Conservation (phyloP, 139 green algal genomes). For the Volvox reticuliferus region DNA sequence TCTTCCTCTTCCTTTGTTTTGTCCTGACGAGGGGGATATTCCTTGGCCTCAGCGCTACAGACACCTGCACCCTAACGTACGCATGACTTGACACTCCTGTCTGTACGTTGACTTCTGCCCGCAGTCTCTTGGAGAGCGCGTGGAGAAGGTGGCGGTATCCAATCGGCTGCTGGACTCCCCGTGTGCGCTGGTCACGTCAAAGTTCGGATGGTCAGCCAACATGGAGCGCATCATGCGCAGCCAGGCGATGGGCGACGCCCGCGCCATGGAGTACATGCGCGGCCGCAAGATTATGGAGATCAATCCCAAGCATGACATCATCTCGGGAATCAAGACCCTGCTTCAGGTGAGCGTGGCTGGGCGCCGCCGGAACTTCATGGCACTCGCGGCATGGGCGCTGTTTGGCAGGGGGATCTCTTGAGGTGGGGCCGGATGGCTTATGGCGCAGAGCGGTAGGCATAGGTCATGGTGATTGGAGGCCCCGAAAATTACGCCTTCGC, state of each 20-base stretch:
- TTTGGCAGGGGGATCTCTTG: too few species aligned
- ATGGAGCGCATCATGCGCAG: conserved; percentile 97
- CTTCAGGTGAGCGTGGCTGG: not conserved
- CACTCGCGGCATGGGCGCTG: too few species aligned
- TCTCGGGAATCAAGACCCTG: conserved; percentile 80
- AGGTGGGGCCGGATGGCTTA: too few species aligned
- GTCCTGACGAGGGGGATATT: too few species aligned
- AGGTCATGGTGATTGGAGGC: too few species aligned
- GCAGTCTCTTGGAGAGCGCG: conserved; percentile 67
- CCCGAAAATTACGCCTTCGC: too few species aligned
- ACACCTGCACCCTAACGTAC: too few species aligned
- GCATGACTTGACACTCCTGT: too few species aligned
- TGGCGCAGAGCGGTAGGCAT: too few species aligned
- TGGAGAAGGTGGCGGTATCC: conserved; percentile 77
- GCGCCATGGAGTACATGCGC: conserved; percentile 96
- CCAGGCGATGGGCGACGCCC: conserved; percentile 91
- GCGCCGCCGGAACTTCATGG: too few species aligned
- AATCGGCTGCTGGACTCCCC: conserved; percentile 90
- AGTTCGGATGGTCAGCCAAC: conserved; percentile 98
- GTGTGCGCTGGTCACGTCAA: conserved; percentile 94
- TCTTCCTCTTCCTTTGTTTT: too few species aligned
- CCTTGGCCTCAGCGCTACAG: too few species aligned
- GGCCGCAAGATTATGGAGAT: conserved; percentile 97
- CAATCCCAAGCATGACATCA: conserved; percentile 92
- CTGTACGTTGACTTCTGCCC: not conserved